Evolutionary conservation across 2,329 filamentous ascomycete species (phyloP), one percentile per base, ranked within the genome.

Genomic region (Pezicula carpinea): DNA sequence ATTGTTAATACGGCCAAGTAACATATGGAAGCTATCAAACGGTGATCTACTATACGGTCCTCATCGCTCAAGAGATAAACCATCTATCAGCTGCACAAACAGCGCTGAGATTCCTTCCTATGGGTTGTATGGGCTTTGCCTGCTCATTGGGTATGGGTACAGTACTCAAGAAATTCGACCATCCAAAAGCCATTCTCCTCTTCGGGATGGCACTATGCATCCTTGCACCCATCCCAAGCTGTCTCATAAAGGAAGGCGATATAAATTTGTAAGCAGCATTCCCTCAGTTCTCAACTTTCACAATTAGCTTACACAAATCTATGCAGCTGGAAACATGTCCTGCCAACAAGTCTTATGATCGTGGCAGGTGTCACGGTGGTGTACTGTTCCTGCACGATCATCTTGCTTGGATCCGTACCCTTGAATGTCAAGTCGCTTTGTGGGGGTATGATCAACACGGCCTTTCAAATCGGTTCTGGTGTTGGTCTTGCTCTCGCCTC

Each of bases 11-110:
- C 18, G 2, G 10, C 10, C 19, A 22, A 66, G 66, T 69, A 41
- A 64, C 64, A 47, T 70, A 70, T 48, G 68, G 68, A 13, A 67
- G 65, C 23, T 70, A 70, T 47, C 67, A 70, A 48, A 68, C 66
- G 1, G 60, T 69, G 3, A 64, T 70, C 40, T 70, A 69, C 53
- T 71, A 70, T 44, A 66, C 64, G n/a, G 67, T 68, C 3, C 53
- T 70, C 5, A 66, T 68, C 26, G 64, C 68, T 1, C 68, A 70
- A 44, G 60, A 70, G 52, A 58, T 70, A 14, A 63, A 69, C 43
- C 49, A 64, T 11, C 59, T 70, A 8, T 66, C 62, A 10, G 65
- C 68, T 1, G 65, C 66, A 2, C 54, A 65, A 29, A 70, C 67
- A 0, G 68, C 68, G 0, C 54, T 70, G 5, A 61, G 68, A 5